A percentile compares a stretch with the other conserved stretches of the same genome.
Conservation (phyloP, 371 early-diverging fungal species). For the Smittium mucronatum region DNA sequence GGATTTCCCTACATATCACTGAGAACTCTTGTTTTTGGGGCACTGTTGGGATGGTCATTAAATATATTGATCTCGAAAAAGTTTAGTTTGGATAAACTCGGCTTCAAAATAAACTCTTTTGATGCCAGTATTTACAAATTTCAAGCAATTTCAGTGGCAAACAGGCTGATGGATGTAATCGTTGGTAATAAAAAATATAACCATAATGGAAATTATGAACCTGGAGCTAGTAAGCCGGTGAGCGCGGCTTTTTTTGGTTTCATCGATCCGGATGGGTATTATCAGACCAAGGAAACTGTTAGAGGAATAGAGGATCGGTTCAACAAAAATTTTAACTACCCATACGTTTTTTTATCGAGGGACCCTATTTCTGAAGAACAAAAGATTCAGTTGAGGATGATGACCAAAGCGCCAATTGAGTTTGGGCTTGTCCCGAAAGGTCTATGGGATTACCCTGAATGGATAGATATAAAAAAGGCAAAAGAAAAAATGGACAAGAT, state of each 20-base stretch:
- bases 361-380: conserved; percentile 74
- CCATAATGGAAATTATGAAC: no score
- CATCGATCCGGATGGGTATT: conserved; percentile 62
- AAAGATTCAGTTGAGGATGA: conserved; percentile 38
- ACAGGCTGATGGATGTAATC: no score
- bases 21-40: no score
- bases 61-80: no score
- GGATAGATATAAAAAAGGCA: conserved; percentile 43
- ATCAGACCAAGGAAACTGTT: conserved; percentile 51
- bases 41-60: no score
- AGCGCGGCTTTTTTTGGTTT: conserved; percentile 60
- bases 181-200: no score
- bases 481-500: conserved; percentile 23
- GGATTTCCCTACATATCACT: no score
- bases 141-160: no score
- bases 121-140: no score
- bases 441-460: conserved; percentile 71
- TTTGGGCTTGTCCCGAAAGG: conserved; percentile 50
- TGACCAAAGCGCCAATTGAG: conserved; percentile 38
- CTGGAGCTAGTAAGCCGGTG: background rate
- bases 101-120: no score
- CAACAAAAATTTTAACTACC: conserved; percentile 75
- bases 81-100: no score
- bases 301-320: conserved; percentile 70
- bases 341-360: conserved; percentile 85